Base-by-base conservation (phyloP, 2,329 filamentous ascomycete genomes). In the Diaporthe longicolla region DNA sequence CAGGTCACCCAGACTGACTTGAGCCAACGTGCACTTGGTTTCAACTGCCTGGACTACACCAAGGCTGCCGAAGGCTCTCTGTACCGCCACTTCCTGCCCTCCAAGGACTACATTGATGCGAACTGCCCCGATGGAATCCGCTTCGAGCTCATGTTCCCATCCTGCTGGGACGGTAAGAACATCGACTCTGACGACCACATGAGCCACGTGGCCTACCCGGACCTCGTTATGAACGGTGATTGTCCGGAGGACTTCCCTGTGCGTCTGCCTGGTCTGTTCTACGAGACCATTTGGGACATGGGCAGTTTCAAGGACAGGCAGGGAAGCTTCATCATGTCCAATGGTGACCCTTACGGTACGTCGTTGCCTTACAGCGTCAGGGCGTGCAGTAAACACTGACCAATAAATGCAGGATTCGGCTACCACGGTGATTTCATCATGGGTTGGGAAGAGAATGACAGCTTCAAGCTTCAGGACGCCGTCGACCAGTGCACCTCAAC, bases 41-140 rank as follows among this genome's bases (percentile, higher is more conserved):
- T 98, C 89, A 98, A 98, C 87, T 98, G 97, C 84, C 85, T 99
- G 75, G 92, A 98, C 89, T 98, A 98, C 81, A 79, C 78, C 43
- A 86, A 83, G 32, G 79, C 83, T 0, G 86, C 93, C 2, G 95
- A 98, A 82, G 88, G 89, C 1, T 93, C 95, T 19, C 88, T 97
- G 48, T 93, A 91, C 82, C 94, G 95, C 77, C 95, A 98, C 83
- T 92, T 90, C 81, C 79, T 98, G 78, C 95, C 96, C 0, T 89
- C 93, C 79, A 97, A 97, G 87, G 83, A 84, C 0, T 97, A 90
- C 81, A 87, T 98, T 48, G 95, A 98, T 80, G 88, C 88, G 71
- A 92, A 96, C 84, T 98, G 96, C 84, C 84, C 85, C n/a, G 89
- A 97, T 79, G 96, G 96, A 74, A 81, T 97, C 59, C 93, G 95